A percentile compares a stretch with the other conserved stretches of the same genome.
phyloP scores from a whole-genome alignment of 345 rosid genomes.

The Hibiscus syriacus region DNA sequence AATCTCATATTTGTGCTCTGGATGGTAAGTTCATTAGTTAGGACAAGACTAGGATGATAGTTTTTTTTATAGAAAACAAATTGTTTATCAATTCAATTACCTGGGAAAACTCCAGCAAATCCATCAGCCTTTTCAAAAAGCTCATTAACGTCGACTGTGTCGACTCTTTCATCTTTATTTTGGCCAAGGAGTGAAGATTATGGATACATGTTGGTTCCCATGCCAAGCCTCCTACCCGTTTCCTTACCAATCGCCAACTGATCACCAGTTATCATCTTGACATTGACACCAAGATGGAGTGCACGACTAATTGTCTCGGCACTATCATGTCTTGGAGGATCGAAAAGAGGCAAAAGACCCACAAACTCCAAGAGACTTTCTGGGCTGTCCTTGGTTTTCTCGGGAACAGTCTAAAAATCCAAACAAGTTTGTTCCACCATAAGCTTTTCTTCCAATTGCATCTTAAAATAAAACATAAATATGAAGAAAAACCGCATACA shows the following conservation, averaged over 20 bases:
- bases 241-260: constrained; percentile 71
- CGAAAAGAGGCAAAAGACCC: constrained; percentile 66
- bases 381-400: constrained; percentile 49
- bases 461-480: background rate
- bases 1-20: constrained; percentile 93
- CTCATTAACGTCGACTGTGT: constrained; percentile 45
- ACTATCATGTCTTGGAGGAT: constrained; percentile 84
- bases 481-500: background rate
- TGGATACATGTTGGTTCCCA: constrained; percentile 81
- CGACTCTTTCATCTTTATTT: constrained; percentile 34
- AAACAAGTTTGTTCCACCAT: background rate
- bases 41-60: background rate
- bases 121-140: constrained; percentile 79
- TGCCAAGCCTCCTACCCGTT: constrained; percentile 69
- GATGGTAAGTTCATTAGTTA: constrained; percentile 10
- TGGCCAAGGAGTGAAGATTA: constrained; percentile 66
- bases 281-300: constrained; percentile 62
- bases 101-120: constrained; percentile 79
- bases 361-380: constrained; percentile 64
- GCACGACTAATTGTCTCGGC: constrained; percentile 71
- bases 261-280: constrained; percentile 78
- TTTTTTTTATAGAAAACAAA: background rate
- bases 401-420: constrained; percentile 37
- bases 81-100: constrained; percentile 14
- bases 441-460: background rate